Conservation (phyloP, 768 basidiomycete species). For the Pleurotus eryngii region DNA sequence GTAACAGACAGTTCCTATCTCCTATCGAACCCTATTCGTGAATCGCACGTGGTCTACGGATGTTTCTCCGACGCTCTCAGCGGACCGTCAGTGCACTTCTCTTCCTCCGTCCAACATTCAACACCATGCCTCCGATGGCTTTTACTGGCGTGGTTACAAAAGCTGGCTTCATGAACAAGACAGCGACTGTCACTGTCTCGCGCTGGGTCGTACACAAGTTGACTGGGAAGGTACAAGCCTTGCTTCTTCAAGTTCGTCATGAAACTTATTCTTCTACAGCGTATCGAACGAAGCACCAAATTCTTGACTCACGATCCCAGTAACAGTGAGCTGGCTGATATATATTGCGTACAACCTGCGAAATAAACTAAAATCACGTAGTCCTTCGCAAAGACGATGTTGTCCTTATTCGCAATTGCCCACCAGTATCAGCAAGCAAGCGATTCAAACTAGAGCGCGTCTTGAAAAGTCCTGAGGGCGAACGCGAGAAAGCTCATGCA, state of each 20-base stretch:
- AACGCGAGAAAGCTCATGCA: slow-evolving; percentile 35
- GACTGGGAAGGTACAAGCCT: slow-evolving; percentile 67
- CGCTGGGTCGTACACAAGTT: slow-evolving; percentile 67
- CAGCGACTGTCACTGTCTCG: slow-evolving; percentile 79
- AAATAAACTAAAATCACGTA: slow-evolving; percentile 18
- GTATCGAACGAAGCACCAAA: slow-evolving; percentile 74
- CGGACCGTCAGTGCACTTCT: too few relatives aligned
- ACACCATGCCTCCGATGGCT: slow-evolving; percentile 72
- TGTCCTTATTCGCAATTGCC: slow-evolving; percentile 79
- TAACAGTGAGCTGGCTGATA: slow-evolving; percentile 48
- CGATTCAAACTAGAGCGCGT: slow-evolving; percentile 69
- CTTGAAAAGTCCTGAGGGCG: slow-evolving; percentile 64
- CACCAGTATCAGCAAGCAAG: slow-evolving; percentile 76
- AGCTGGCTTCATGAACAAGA: slow-evolving; percentile 80
- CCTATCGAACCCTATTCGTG: too few relatives aligned
- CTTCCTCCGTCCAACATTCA: not conserved
- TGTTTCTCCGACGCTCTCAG: too few relatives aligned
- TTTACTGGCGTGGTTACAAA: slow-evolving; percentile 76
- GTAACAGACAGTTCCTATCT: too few relatives aligned
- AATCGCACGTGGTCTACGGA: too few relatives aligned
- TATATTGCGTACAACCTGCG: not conserved
- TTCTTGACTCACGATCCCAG: slow-evolving; percentile 72
- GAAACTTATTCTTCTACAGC: slow-evolving; percentile 35
- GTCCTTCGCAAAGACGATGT: slow-evolving; percentile 66
- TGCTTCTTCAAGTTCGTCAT: not conserved